These are phyloP conservation scores for Neocucurbitaria cava DNA, from an alignment of 2,329 filamentous ascomycete genomes.

Conservation along the genomic window DNA sequence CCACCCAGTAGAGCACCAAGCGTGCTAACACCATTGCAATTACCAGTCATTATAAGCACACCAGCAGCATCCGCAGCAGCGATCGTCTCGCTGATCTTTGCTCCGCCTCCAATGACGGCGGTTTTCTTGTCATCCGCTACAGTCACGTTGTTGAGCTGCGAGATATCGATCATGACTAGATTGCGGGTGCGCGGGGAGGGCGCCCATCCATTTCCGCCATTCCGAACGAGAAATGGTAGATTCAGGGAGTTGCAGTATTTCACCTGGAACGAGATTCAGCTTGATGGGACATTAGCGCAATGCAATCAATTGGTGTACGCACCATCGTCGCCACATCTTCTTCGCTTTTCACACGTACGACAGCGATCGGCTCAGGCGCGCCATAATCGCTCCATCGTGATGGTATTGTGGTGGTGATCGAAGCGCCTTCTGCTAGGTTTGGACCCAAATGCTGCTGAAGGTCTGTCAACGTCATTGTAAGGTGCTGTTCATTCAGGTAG, in stretches of 20 bases:
- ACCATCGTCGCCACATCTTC: not conserved
- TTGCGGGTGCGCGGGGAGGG: slow-evolving; percentile 10
- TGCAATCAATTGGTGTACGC: too few relatives aligned
- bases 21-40: slow-evolving; percentile 31
- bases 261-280: slow-evolving; percentile 8
- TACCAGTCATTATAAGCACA: slow-evolving; percentile 28
- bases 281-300: too few relatives aligned
- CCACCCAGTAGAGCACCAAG: slow-evolving; percentile 51
- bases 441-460: not conserved
- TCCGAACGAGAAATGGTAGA: slow-evolving; percentile 25
- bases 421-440: not conserved
- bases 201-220: slow-evolving; percentile 29
- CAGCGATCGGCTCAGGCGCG: not conserved
- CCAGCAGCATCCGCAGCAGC: slow-evolving; percentile 44
- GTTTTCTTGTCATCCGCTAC: slow-evolving; percentile 21
- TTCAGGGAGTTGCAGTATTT: slow-evolving; percentile 4
- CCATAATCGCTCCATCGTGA: not conserved
- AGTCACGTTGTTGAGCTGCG: slow-evolving; percentile 19
- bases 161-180: slow-evolving; percentile 29
- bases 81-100: slow-evolving; percentile 40
- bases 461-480: not conserved
- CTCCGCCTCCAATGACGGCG: slow-evolving; percentile 30
- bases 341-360: not conserved
- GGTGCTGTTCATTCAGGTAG: too few relatives aligned
- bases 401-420: not conserved